Evolutionary conservation across 2,329 filamentous ascomycete species (phyloP), one percentile per base, ranked within the genome.

Genomic region (Microdochium trichocladiopsis): DNA sequence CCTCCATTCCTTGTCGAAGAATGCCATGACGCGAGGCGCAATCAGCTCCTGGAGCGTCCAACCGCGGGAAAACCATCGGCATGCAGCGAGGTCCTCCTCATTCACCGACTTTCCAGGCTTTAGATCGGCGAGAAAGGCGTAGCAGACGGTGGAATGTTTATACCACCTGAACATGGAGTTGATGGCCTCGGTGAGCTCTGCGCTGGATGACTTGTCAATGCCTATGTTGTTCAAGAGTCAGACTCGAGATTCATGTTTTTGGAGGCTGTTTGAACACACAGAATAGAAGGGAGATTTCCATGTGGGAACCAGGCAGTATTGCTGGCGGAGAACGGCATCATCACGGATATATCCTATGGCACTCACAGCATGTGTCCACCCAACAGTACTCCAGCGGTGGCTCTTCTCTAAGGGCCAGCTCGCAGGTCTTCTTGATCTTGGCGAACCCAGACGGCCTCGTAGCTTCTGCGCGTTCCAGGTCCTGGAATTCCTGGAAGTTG

Each of bases 101-200:
- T 28, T 49, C 9, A 18, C 22, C 14, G 6, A 5, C 6, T 22
- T 9, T 3, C 4, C 21, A 12, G 16, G 41, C 41, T 45, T 18
- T 3, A 48, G 23, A 22, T 48, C 47, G 3, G 47, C 12, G 23
- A 48, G 47, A 22, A 25, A 28, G 8, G 25, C 47, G 24, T 48
- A 48, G 47, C 47, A 48, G 18, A 48, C 24, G 18, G 47, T 22
- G n/a, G 47, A 48, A 4, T 48, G 8, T 23, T 48, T 25, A 37
- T 58, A 60, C 52, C 58, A 55, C n/a, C 41, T 49, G 33, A 54
- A 58, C 54, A 60, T 58, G 12, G 52, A 55, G 28, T 58, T 56
- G 16, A 58, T 59, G 2, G 56, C 53, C 25, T 58, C 56, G 9
- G 48, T 53, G 12, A 58, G 24, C 48, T 56, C 53, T 12, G 55